Evolutionary conservation across 257 asterid species (phyloP).

Genomic region (Echites panduratus): DNA sequence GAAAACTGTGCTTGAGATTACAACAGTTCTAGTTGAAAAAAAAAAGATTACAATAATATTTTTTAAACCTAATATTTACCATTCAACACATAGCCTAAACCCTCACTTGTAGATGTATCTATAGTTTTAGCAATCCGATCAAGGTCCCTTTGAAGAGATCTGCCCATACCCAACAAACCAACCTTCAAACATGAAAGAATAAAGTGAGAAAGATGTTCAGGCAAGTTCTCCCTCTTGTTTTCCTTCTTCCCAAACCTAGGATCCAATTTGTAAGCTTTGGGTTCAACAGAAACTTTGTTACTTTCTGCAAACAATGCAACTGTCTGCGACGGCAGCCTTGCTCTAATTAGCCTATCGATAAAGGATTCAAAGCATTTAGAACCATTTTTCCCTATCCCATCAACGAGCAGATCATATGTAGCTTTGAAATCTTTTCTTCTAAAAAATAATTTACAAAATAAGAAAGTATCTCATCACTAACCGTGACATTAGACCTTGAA

Average conservation of each 20-base stretch:
- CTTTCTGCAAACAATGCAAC: constrained; percentile 74
- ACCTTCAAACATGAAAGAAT: constrained; percentile 40
- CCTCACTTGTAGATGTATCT: constrained; percentile 83
- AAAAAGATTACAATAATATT: too few species aligned
- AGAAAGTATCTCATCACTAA: constrained; percentile 53
- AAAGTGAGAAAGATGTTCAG: constrained; percentile 35
- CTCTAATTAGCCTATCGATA: constrained; percentile 75
- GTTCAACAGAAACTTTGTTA: constrained; percentile 54
- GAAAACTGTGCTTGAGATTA: too few species aligned
- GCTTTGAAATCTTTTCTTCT: constrained; percentile 93
- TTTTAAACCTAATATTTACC: too few species aligned
- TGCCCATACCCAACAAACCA: constrained; percentile 83
- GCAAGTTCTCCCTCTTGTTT: constrained; percentile 78
- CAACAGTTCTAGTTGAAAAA: too few species aligned
- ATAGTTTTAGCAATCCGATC: constrained; percentile 86
- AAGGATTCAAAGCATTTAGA: constrained; percentile 49
- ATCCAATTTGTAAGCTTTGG: constrained; percentile 61
- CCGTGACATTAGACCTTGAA: constrained; percentile 42
- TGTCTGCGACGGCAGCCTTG: constrained; percentile 59
- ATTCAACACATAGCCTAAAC: constrained; percentile 87
- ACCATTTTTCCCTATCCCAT: constrained; percentile 51
- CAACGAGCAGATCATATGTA: constrained; percentile 51
- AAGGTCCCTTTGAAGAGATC: constrained; percentile 86
- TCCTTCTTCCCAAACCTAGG: constrained; percentile 73
- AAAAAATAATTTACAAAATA: constrained; percentile 71